Percentiles rank a stretch among this genome's conserved stretches.
phyloP scores from a whole-genome alignment of 768 basidiomycete genomes.

The Filobasidium floriforme region DNA sequence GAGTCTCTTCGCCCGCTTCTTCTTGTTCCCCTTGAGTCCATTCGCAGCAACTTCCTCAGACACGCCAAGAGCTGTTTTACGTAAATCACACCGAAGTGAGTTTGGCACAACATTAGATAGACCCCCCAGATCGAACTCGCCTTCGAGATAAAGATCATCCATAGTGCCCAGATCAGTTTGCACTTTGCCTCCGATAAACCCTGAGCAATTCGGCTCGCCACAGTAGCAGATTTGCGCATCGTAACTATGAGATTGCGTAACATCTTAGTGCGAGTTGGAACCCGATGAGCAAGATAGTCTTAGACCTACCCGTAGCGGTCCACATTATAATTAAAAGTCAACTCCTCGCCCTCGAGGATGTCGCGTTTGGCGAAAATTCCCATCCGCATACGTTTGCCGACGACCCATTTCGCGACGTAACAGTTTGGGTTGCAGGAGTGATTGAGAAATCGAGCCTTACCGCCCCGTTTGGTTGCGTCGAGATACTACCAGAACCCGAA shows the following conservation, averaged over 20 bases:
- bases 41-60: slow-evolving; percentile 76
- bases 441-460: slow-evolving; percentile 93
- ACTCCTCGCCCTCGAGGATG: slow-evolving; percentile 71
- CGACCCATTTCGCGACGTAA: slow-evolving; percentile 96
- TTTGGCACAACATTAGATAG: background rate
- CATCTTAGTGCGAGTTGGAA: background rate
- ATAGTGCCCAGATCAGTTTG: slow-evolving; percentile 91
- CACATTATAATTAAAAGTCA: slow-evolving; percentile 99
- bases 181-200: slow-evolving; percentile 94
- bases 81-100: slow-evolving; percentile 36
- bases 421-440: slow-evolving; percentile 97
- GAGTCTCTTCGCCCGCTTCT: slow-evolving; percentile 82
- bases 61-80: slow-evolving; percentile 71
- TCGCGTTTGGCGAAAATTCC: slow-evolving; percentile 82
- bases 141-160: slow-evolving; percentile 91
- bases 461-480: slow-evolving; percentile 93
- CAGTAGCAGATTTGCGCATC: slow-evolving; percentile 92
- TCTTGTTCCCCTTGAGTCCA: slow-evolving; percentile 77
- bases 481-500: slow-evolving; percentile 59
- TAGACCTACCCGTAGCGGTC: slow-evolving; percentile 86
- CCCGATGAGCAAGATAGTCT: background rate
- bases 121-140: slow-evolving; percentile 47
- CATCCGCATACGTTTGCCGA: slow-evolving; percentile 83
- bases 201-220: slow-evolving; percentile 89
- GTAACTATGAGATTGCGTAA: slow-evolving; percentile 53